These are phyloP conservation scores for Ophidiomyces ophidiicola DNA, from an alignment of 2,329 filamentous ascomycete genomes.

Conservation along the genomic window DNA sequence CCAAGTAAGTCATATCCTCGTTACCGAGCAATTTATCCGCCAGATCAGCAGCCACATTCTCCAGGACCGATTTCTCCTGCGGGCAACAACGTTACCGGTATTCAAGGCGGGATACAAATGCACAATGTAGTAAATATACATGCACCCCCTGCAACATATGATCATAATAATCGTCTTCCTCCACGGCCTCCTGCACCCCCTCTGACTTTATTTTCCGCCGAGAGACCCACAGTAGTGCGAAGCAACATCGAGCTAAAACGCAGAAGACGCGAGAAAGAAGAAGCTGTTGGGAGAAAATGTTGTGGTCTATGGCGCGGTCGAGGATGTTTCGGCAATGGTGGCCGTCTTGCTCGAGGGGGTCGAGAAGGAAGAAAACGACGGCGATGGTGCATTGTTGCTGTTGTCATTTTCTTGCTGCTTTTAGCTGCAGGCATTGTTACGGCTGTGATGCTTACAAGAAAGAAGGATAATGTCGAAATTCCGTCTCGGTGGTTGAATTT, in stretches of 20 bases:
- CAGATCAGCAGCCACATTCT: slow-evolving; percentile 44
- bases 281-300: slow-evolving; percentile 44
- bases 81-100: slow-evolving; percentile 49
- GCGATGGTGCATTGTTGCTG: slow-evolving; percentile 46
- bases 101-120: slow-evolving; percentile 49
- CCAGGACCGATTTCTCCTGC: slow-evolving; percentile 53
- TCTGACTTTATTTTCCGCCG: background rate
- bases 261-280: slow-evolving; percentile 54
- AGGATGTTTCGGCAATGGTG: slow-evolving; percentile 49
- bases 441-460: slow-evolving; percentile 19
- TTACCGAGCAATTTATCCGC: slow-evolving; percentile 49
- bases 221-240: slow-evolving; percentile 5
- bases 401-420: slow-evolving; percentile 41
- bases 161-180: slow-evolving; percentile 24
- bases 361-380: slow-evolving; percentile 53
- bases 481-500: slow-evolving; percentile 64
- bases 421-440: slow-evolving; percentile 41
- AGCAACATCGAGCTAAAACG: slow-evolving; percentile 40
- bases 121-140: slow-evolving; percentile 47
- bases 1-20: slow-evolving; percentile 23
- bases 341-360: slow-evolving; percentile 52
- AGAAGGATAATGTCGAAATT: slow-evolving; percentile 18
- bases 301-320: slow-evolving; percentile 56
- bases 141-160: slow-evolving; percentile 18
- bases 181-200: slow-evolving; percentile 13